Conservation (phyloP, 768 basidiomycete species). For the Neoboletus subvelutipes region DNA sequence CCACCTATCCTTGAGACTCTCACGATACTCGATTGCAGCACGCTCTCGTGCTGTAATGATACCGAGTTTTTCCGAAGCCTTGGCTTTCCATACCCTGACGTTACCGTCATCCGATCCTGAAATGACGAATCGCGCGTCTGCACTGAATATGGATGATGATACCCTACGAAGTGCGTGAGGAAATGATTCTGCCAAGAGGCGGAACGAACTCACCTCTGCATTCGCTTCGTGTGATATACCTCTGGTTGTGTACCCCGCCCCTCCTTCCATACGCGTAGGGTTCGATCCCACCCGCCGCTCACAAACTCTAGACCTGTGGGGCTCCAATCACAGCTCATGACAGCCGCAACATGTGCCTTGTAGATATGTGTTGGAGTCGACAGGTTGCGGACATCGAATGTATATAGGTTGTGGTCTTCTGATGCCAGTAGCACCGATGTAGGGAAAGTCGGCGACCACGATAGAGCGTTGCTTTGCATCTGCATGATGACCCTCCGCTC, state of each 20-base stretch:
- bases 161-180: conserved; percentile 50
- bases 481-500: conserved; percentile 90
- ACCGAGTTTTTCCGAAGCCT: conserved; percentile 89
- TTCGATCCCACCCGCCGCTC: conserved; percentile 95
- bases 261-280: conserved; percentile 89
- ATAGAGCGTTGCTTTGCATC: conserved; percentile 87
- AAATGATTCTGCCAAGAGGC: neutral
- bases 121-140: conserved; percentile 87
- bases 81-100: conserved; percentile 92
- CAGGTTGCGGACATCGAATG: conserved; percentile 91
- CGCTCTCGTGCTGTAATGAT: conserved; percentile 88
- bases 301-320: conserved; percentile 96
- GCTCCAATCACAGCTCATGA: conserved; percentile 97
- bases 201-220: conserved; percentile 73
- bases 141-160: conserved; percentile 83
- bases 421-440: conserved; percentile 92
- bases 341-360: conserved; percentile 95
- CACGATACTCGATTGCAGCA: conserved; percentile 89
- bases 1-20: conserved; percentile 86
- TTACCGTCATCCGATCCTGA: conserved; percentile 95
- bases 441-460: conserved; percentile 97
- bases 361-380: conserved; percentile 85
- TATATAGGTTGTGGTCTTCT: conserved; percentile 98
- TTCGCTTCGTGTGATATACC: conserved; percentile 97
- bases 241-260: conserved; percentile 80